Evolutionary conservation across 345 rosid species (phyloP).

Genomic region (Citrus sp.): DNA sequence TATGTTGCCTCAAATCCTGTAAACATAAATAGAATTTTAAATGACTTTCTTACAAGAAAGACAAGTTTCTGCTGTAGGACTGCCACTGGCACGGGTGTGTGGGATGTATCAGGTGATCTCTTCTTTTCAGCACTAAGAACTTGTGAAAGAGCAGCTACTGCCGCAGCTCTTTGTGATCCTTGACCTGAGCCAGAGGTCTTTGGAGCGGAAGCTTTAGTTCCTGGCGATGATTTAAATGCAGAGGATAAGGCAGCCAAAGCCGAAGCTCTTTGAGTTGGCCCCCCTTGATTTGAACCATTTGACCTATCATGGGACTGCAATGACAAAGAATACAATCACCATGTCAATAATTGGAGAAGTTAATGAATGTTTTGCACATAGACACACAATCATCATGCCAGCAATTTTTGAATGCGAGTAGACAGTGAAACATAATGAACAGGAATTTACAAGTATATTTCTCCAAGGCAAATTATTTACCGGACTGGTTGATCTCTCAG

Average conservation of each 20-base stretch:
- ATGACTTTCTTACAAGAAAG: slow-evolving; percentile 39
- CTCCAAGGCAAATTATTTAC: slow-evolving; percentile 37
- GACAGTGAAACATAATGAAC: not conserved
- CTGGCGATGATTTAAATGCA: slow-evolving; percentile 67
- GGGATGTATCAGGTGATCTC: slow-evolving; percentile 64
- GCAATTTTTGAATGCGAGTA: not conserved
- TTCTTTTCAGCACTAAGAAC: slow-evolving; percentile 87
- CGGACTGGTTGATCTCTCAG: slow-evolving; percentile 41
- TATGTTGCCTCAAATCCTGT: not conserved
- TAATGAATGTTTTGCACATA: not conserved
- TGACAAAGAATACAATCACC: slow-evolving; percentile 9
- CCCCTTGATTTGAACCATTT: slow-evolving; percentile 59
- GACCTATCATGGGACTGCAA: slow-evolving; percentile 53
- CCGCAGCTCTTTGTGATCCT: slow-evolving; percentile 94
- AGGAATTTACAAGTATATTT: not conserved
- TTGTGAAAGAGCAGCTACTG: slow-evolving; percentile 89
- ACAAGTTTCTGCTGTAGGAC: slow-evolving; percentile 43
- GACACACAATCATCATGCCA: not conserved
- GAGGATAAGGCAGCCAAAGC: slow-evolving; percentile 85
- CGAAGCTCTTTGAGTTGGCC: slow-evolving; percentile 74
- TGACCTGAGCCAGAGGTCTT: slow-evolving; percentile 41
- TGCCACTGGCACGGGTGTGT: slow-evolving; percentile 38
- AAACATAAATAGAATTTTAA: not conserved
- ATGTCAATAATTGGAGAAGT: not conserved
- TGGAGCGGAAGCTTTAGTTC: slow-evolving; percentile 38